A percentile compares a stretch with the other conserved stretches of the same genome.
These are phyloP conservation scores for Cicer bijugum DNA, from an alignment of 306 rosid species.

Conservation along the genomic window DNA sequence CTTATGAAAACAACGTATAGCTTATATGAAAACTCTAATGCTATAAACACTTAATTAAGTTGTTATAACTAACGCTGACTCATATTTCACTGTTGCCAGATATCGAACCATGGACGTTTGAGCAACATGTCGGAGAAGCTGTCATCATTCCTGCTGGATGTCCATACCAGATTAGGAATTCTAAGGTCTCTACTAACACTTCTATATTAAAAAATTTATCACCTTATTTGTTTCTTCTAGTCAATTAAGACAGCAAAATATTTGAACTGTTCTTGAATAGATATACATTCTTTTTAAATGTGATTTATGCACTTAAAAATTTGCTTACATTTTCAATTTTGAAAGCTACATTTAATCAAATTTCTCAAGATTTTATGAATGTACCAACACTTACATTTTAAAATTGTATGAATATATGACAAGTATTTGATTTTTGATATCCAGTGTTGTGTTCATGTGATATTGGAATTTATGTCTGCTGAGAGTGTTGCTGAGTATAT, in stretches of 20 bases:
- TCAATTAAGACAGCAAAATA: slow-evolving; percentile 6
- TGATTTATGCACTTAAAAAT: slow-evolving; percentile 30
- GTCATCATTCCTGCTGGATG: slow-evolving; percentile 98
- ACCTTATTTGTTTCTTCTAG: neutral
- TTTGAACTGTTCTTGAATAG: slow-evolving; percentile 24
- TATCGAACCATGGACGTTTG: slow-evolving; percentile 97
- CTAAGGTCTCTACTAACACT: slow-evolving; percentile 66
- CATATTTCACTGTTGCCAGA: slow-evolving; percentile 53
- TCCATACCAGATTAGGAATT: slow-evolving; percentile 88
- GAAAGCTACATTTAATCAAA: slow-evolving; percentile 12
- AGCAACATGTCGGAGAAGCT: slow-evolving; percentile 94
- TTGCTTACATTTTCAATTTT: neutral
- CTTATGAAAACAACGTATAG: no score
- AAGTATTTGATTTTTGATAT: slow-evolving; percentile 37
- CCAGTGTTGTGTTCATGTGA: slow-evolving; percentile 94
- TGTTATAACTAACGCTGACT: neutral
- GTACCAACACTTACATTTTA: neutral
- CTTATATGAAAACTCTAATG: no score
- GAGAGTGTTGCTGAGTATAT: slow-evolving; percentile 78
- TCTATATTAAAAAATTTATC: slow-evolving; percentile 16
- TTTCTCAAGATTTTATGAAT: neutral
- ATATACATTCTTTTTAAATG: slow-evolving; percentile 1
- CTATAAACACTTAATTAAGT: no score
- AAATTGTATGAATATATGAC: slow-evolving; percentile 36
- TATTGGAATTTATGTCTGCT: slow-evolving; percentile 82